phyloP scores from a whole-genome alignment of 2,329 filamentous ascomycete species.

The Bipolaris gigantea region DNA sequence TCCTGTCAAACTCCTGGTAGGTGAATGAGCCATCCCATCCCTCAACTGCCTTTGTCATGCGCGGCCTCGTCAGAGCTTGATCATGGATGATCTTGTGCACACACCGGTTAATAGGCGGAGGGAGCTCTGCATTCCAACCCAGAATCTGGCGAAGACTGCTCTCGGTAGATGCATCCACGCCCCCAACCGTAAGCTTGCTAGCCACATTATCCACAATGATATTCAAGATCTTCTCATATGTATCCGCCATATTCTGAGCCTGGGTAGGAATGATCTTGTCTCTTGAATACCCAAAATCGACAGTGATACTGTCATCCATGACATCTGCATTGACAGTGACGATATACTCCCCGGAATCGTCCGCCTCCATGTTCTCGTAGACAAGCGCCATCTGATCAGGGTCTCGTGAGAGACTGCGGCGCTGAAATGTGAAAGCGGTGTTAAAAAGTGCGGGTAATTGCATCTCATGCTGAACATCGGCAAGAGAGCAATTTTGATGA shows the following conservation, averaged over 20 bases:
- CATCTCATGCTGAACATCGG: constrained; percentile 43
- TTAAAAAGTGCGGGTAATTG: constrained; percentile 42
- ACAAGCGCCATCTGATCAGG: constrained; percentile 30
- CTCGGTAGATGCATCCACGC: constrained; percentile 28
- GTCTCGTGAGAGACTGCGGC: constrained; percentile 29
- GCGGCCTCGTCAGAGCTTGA: constrained; percentile 35
- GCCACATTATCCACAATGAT: constrained; percentile 21
- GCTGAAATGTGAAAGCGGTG: constrained; percentile 43
- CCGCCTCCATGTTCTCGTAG: constrained; percentile 40
- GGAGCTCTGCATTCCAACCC: constrained; percentile 36
- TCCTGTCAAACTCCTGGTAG: constrained; percentile 39
- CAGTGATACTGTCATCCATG: constrained; percentile 29
- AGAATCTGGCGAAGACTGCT: constrained; percentile 29
- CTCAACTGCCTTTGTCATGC: constrained; percentile 33
- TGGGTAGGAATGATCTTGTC: constrained; percentile 32
- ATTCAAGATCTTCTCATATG: constrained; percentile 33
- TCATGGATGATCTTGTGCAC: constrained; percentile 37
- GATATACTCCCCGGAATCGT: constrained; percentile 42
- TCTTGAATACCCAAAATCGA: constrained; percentile 40
- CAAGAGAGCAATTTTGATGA: constrained; percentile 54
- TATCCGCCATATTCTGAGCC: constrained; percentile 35
- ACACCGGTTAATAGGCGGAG: constrained; percentile 28
- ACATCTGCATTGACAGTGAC: constrained; percentile 42
- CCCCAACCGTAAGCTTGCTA: constrained; percentile 25
- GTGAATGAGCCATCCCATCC: constrained; percentile 38